Conservation (phyloP, 2,329 filamentous ascomycete genomes). For the Pochonia chlamydosporia region DNA sequence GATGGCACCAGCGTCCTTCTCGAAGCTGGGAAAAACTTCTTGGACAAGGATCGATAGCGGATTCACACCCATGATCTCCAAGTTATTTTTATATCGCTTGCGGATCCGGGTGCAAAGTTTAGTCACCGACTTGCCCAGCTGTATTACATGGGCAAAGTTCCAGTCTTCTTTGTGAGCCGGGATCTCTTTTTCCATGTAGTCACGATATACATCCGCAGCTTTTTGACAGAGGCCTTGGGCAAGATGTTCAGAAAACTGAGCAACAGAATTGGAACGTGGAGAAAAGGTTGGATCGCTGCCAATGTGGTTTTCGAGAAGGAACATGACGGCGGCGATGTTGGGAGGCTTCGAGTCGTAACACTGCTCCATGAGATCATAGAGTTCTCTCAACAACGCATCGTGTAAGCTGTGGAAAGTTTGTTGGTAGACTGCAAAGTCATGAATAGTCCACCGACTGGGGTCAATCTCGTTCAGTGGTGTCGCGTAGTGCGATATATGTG, state of each 20-base stretch:
- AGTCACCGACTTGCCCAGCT: constrained; percentile 79
- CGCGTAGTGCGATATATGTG: constrained; percentile 46
- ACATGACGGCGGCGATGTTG: constrained; percentile 72
- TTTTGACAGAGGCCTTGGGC: constrained; percentile 66
- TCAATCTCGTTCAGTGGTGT: constrained; percentile 50
- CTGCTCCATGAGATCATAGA: constrained; percentile 81
- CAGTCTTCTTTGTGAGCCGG: constrained; percentile 76
- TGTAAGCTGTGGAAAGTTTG: constrained; percentile 69
- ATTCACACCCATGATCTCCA: constrained; percentile 73
- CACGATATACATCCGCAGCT: constrained; percentile 73
- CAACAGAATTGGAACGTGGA: constrained; percentile 61
- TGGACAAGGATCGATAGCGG: constrained; percentile 67
- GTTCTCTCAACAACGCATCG: constrained; percentile 76
- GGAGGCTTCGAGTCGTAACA: constrained; percentile 88
- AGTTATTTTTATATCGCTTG: constrained; percentile 85
- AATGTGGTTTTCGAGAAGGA: constrained; percentile 75
- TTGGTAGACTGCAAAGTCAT: constrained; percentile 66
- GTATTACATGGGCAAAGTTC: constrained; percentile 87
- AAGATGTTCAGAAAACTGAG: constrained; percentile 67
- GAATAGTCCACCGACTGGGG: constrained; percentile 59
- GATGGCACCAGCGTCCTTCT: constrained; percentile 81
- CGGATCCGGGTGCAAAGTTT: constrained; percentile 83
- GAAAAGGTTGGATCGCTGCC: constrained; percentile 72
- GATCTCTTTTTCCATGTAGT: constrained; percentile 72
- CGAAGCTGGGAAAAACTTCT: constrained; percentile 83